These are phyloP conservation scores for Fusarium cyanostomum DNA, from an alignment of 2,329 filamentous ascomycete species.

Conservation along the genomic window DNA sequence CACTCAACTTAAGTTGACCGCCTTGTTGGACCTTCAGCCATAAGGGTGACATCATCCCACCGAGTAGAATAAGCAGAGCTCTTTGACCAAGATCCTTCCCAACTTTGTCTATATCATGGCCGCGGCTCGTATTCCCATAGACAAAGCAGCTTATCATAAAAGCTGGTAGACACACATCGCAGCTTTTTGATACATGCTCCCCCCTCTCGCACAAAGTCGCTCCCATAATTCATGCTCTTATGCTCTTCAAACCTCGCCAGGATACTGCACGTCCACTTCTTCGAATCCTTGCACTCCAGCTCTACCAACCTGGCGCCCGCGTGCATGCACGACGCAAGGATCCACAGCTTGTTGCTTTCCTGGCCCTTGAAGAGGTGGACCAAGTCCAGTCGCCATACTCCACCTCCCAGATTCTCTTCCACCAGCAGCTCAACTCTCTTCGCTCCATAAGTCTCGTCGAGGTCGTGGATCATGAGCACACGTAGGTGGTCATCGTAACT, in stretches of 20 bases:
- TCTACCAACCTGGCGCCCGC: constrained; percentile 77
- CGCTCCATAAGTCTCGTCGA: constrained; percentile 51
- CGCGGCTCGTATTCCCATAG: constrained; percentile 62
- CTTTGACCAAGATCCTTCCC: neutral
- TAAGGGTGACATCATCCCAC: no score
- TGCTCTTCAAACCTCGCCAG: constrained; percentile 83
- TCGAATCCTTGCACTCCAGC: constrained; percentile 50
- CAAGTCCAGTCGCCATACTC: constrained; percentile 86
- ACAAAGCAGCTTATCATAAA: constrained; percentile 77
- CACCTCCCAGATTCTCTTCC: constrained; percentile 75
- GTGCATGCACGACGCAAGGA: constrained; percentile 96
- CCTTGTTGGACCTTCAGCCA: no score
- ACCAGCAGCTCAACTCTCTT: constrained; percentile 63
- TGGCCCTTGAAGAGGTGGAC: constrained; percentile 50
- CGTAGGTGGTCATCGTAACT: constrained; percentile 91
- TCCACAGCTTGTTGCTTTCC: constrained; percentile 49
- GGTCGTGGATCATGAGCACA: constrained; percentile 64
- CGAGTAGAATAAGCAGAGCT: no score
- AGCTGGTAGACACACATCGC: constrained; percentile 75
- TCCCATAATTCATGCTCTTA: constrained; percentile 94
- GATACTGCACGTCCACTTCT: constrained; percentile 69
- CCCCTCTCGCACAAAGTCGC: constrained; percentile 67
- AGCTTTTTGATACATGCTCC: constrained; percentile 40
- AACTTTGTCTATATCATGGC: neutral
- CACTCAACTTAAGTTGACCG: no score